Evolutionary conservation across 257 asterid species (phyloP).

Genomic region (Phtheirospermum japonicum): DNA sequence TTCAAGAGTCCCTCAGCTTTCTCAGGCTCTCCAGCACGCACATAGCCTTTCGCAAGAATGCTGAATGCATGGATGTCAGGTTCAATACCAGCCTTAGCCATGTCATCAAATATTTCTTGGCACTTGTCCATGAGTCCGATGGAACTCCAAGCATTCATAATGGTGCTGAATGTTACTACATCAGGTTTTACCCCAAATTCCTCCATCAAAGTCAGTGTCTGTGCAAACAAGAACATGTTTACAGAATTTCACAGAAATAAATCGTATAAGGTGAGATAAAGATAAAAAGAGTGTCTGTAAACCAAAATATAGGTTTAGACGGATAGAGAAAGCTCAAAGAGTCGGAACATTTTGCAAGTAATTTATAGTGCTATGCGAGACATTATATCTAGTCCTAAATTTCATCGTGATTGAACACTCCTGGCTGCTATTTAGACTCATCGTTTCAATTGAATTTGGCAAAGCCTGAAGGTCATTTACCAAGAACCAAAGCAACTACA

Average conservation of each 20-base stretch:
- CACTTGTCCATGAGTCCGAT: constrained; percentile 83
- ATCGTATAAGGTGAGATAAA: background rate
- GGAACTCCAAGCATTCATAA: constrained; percentile 95
- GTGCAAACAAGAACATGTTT: constrained; percentile 26
- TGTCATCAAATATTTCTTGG: constrained; percentile 68
- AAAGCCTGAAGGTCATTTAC: background rate
- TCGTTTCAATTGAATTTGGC: too few species aligned
- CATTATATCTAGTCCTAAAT: too few species aligned
- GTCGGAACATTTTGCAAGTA: too few species aligned
- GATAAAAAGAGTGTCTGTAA: background rate
- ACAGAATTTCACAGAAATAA: constrained; percentile 8
- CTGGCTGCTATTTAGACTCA: background rate
- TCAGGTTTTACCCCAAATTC: constrained; percentile 85
- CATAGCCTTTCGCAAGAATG: constrained; percentile 93
- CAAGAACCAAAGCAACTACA: background rate
- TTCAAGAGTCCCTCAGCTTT: constrained; percentile 66
- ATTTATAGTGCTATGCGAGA: too few species aligned
- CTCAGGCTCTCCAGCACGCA: constrained; percentile 72
- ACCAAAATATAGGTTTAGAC: constrained; percentile 1
- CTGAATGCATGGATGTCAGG: constrained; percentile 80
- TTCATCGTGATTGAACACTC: background rate
- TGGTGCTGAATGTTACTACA: constrained; percentile 85
- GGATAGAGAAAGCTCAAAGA: constrained; percentile 1
- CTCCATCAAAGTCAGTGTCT: constrained; percentile 73
- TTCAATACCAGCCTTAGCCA: constrained; percentile 66